Conservation (phyloP, 139 green algal species). For the Auxenochlorella pyrenoidosa region DNA sequence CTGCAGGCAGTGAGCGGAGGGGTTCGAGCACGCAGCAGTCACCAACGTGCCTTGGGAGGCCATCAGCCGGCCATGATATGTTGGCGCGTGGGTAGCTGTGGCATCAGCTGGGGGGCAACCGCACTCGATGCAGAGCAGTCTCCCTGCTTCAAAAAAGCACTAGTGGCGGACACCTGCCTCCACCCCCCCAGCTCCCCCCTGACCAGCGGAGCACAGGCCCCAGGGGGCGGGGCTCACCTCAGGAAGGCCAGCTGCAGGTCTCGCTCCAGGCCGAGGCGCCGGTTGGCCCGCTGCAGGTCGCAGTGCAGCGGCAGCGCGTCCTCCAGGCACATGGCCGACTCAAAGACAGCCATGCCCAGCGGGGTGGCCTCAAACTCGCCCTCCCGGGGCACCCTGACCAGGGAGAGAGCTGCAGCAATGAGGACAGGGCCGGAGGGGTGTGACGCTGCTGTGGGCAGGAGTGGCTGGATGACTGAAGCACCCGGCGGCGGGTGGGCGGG, state of each 20-base stretch:
- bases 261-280: background rate
- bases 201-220: background rate
- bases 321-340: background rate
- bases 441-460: no score
- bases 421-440: background rate
- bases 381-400: background rate
- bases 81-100: no score
- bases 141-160: background rate
- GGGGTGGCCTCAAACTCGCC: background rate
- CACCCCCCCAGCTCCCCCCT: background rate
- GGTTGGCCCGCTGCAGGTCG: background rate
- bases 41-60: no score
- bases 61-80: no score
- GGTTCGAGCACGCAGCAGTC: no score
- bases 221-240: no score
- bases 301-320: constrained; percentile 9
- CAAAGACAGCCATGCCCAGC: constrained; percentile 8
- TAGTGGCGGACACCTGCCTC: background rate
- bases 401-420: background rate
- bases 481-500: no score
- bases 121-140: no score
- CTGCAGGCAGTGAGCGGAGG: background rate
- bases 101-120: no score
- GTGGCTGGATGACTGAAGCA: no score
- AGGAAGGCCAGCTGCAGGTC: constrained; percentile 8